Percentiles rank a stretch among this genome's conserved stretches.
These are phyloP conservation scores for Sarcodon sp. DNA, from an alignment of 768 basidiomycete species.

Conservation along the genomic window DNA sequence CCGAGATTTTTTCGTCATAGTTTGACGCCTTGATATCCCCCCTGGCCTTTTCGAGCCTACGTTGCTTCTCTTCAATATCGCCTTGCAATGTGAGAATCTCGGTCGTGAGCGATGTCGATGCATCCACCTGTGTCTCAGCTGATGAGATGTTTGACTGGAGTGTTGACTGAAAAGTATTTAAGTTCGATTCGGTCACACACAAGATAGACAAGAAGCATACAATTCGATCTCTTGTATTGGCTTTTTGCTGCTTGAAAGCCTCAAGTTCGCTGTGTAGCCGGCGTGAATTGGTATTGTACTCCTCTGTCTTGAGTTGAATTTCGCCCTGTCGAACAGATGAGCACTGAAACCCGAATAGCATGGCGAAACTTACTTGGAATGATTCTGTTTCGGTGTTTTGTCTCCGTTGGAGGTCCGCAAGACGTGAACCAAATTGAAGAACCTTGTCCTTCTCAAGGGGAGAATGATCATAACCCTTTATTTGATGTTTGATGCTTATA, in stretches of 20 bases:
- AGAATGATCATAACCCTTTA: slow-evolving; percentile 62
- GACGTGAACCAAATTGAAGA: slow-evolving; percentile 53
- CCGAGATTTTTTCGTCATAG: slow-evolving; percentile 49
- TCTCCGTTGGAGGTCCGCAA: slow-evolving; percentile 49
- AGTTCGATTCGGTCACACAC: background rate
- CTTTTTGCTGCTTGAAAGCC: slow-evolving; percentile 38
- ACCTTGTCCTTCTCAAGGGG: slow-evolving; percentile 64
- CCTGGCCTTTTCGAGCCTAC: slow-evolving; percentile 46
- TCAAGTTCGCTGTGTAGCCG: slow-evolving; percentile 44
- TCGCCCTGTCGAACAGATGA: slow-evolving; percentile 29
- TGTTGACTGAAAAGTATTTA: slow-evolving; percentile 8
- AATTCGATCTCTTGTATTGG: slow-evolving; percentile 40
- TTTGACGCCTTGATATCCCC: slow-evolving; percentile 43
- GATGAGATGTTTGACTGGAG: slow-evolving; percentile 33
- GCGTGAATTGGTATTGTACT: slow-evolving; percentile 47
- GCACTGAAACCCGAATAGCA: background rate
- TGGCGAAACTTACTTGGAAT: slow-evolving; percentile 37
- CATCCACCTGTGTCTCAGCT: slow-evolving; percentile 45
- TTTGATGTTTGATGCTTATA: slow-evolving; percentile 50
- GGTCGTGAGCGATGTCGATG: slow-evolving; percentile 36
- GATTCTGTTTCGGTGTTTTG: slow-evolving; percentile 54
- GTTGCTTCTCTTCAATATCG: slow-evolving; percentile 61
- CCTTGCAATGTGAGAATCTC: slow-evolving; percentile 38
- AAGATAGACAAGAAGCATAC: slow-evolving; percentile 22
- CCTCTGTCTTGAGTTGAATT: slow-evolving; percentile 40